phyloP scores from a whole-genome alignment of 2,329 filamentous ascomycete species.

The Alternaria brassicae region DNA sequence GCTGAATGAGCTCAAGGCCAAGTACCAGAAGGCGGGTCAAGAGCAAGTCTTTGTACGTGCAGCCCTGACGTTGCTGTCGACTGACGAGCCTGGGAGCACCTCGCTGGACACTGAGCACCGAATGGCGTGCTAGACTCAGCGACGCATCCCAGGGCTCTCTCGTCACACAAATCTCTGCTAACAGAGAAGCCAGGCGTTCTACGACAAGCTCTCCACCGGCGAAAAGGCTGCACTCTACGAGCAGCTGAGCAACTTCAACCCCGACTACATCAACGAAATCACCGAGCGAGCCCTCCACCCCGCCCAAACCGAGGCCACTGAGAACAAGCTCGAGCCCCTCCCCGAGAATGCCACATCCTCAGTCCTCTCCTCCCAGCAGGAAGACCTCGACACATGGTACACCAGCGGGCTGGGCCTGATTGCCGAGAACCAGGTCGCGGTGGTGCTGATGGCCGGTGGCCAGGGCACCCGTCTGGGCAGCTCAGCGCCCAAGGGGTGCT shows the following conservation, averaged over 20 bases:
- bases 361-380: slow-evolving; percentile 83
- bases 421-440: slow-evolving; percentile 73
- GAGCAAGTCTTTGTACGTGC: slow-evolving; percentile 72
- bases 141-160: neutral
- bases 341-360: slow-evolving; percentile 86
- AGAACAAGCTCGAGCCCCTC: slow-evolving; percentile 76
- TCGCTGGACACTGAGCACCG: slow-evolving; percentile 2
- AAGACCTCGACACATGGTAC: slow-evolving; percentile 86
- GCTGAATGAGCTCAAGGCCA: slow-evolving; percentile 71
- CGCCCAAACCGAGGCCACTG: slow-evolving; percentile 64
- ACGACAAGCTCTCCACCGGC: slow-evolving; percentile 74
- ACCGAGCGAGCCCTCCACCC: slow-evolving; percentile 83
- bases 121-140: neutral
- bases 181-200: slow-evolving; percentile 64
- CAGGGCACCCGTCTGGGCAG: slow-evolving; percentile 95
- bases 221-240: slow-evolving; percentile 82
- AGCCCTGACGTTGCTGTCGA: neutral
- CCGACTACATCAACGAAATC: slow-evolving; percentile 85
- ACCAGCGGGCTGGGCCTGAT: slow-evolving; percentile 70
- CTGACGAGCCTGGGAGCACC: slow-evolving; percentile 1
- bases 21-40: slow-evolving; percentile 77
- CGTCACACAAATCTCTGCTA: neutral
- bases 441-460: slow-evolving; percentile 96
- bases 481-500: slow-evolving; percentile 96
- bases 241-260: slow-evolving; percentile 83